Conservation (phyloP, 2,329 filamentous ascomycete species). For the Pestalotiopsis sp. region DNA sequence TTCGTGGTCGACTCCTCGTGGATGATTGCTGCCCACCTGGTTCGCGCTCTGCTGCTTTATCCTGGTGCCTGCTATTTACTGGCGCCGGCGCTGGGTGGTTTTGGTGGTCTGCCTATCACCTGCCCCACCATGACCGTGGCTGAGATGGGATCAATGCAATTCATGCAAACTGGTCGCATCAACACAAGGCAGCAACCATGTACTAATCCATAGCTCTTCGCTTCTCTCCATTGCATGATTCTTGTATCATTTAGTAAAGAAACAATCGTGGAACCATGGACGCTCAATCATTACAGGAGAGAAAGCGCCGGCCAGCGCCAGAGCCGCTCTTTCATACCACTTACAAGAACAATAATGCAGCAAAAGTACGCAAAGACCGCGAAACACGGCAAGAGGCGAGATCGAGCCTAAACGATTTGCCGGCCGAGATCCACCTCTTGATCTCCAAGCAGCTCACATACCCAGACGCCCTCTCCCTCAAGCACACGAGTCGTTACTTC, state of each 20-base stretch:
- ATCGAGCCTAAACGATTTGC: slow-evolving; percentile 51
- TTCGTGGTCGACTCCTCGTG: not conserved
- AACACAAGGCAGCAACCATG: slow-evolving; percentile 13
- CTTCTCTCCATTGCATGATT: not conserved
- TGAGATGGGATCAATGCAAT: not conserved
- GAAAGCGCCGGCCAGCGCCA: not conserved
- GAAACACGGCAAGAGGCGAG: not conserved
- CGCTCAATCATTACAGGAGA: not conserved
- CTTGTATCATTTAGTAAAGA: not conserved
- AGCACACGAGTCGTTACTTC: slow-evolving; percentile 66
- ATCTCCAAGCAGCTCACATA: slow-evolving; percentile 65
- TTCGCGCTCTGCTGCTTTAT: not conserved
- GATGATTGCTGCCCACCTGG: not conserved
- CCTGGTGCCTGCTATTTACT: slow-evolving; percentile 8
- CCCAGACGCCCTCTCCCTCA: slow-evolving; percentile 71
- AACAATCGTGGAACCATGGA: not conserved
- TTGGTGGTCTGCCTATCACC: not conserved
- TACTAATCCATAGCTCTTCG: slow-evolving; percentile 9
- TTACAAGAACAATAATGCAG: not conserved
- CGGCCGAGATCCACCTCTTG: slow-evolving; percentile 67
- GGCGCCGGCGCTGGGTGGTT: not conserved
- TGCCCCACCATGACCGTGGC: not conserved
- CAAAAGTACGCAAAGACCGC: not conserved
- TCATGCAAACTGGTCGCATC: not conserved
- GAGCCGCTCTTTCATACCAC: not conserved